Evolutionary conservation across 441 rosid species (phyloP).

Genomic region (Gossypium trilobum): DNA sequence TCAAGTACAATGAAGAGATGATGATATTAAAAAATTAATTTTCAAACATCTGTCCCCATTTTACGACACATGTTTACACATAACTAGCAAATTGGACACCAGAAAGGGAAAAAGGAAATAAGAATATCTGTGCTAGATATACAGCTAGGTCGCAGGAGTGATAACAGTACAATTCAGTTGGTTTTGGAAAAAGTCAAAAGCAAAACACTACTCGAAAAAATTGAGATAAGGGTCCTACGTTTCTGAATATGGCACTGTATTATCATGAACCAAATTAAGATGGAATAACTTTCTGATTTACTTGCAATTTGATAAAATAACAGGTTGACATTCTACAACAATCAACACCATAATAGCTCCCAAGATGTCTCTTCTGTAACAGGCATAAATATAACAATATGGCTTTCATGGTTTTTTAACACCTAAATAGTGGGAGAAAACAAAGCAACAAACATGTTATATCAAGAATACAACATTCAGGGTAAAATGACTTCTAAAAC

Average conservation of each 20-base stretch:
- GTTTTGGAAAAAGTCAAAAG: neutral
- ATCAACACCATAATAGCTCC: neutral
- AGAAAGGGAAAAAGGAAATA: too few species aligned
- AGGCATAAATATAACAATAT: neutral
- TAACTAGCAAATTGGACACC: neutral
- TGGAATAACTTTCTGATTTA: neutral
- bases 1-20: neutral
- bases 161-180: neutral
- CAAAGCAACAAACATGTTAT: neutral
- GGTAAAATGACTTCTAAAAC: neutral
- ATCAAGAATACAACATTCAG: neutral
- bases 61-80: neutral
- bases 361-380: neutral
- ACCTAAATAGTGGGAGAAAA: neutral
- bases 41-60: neutral
- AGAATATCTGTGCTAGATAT: neutral
- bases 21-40: neutral
- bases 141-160: neutral
- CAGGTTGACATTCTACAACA: neutral
- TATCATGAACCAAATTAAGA: neutral
- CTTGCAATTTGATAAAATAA: neutral
- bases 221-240: neutral
- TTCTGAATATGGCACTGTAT: neutral
- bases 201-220: neutral
- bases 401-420: neutral